A percentile compares a stretch with the other conserved stretches of the same genome.
Evolutionary conservation across 371 early-diverging fungal genomes (phyloP).

Genomic region (Conidiobolus incongruus): DNA sequence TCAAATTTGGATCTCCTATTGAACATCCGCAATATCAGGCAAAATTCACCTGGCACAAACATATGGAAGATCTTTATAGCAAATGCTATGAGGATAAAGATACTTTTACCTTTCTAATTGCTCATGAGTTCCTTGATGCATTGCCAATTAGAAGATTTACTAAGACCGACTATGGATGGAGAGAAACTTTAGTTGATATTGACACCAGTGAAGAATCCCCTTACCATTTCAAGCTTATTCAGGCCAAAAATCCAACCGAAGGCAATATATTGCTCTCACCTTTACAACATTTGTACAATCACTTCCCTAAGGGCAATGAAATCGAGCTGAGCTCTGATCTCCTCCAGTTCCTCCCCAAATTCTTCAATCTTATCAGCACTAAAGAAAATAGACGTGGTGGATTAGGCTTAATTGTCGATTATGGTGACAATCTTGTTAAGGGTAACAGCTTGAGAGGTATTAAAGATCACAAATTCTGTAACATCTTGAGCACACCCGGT

Average conservation of each 20-base stretch:
- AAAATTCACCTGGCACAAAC: background rate
- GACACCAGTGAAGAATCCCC: slow-evolving; percentile 21
- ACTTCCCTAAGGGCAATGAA: background rate
- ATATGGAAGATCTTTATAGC: background rate
- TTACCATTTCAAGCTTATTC: background rate
- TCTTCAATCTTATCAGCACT: slow-evolving; percentile 26
- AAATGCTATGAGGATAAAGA: background rate
- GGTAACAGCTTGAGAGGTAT: slow-evolving; percentile 65
- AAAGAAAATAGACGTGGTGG: no score
- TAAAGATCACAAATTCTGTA: no score
- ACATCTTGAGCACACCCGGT: no score
- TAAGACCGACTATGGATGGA: slow-evolving; percentile 57
- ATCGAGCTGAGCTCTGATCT: background rate
- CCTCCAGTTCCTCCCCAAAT: slow-evolving; percentile 17
- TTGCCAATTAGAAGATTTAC: slow-evolving; percentile 74
- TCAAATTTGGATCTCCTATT: background rate
- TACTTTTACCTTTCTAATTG: slow-evolving; percentile 25
- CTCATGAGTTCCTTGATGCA: slow-evolving; percentile 96
- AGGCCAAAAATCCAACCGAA: background rate
- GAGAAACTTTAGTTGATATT: slow-evolving; percentile 71
- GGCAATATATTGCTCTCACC: background rate
- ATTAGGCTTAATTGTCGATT: slow-evolving; percentile 67
- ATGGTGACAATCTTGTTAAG: slow-evolving; percentile 60
- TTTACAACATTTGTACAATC: background rate
- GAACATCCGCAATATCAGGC: background rate